phyloP scores from a whole-genome alignment of 352 stramenopile genomes.

The Pythium dissimile region DNA sequence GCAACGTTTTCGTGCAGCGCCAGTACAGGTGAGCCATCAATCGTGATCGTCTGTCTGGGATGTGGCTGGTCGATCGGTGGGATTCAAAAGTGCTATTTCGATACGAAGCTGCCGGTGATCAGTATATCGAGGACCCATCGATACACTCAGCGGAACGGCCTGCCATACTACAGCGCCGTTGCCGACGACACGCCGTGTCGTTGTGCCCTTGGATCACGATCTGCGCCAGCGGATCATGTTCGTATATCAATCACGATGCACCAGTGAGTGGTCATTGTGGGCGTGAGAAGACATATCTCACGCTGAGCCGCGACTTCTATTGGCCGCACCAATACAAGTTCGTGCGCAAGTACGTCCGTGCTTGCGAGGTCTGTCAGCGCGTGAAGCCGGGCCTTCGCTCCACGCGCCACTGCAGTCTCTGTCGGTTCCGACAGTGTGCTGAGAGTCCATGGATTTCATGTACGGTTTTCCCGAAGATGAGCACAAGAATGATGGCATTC shows the following conservation, averaged over 20 bases:
- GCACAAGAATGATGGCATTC: slow-evolving; percentile 12
- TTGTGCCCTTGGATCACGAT: too few relatives aligned
- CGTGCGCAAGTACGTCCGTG: slow-evolving; percentile 17
- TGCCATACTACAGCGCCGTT: too few relatives aligned
- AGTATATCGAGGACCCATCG: too few relatives aligned
- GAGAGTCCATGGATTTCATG: slow-evolving; percentile 21
- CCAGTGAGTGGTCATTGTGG: slow-evolving; percentile 15
- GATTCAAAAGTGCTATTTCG: background rate
- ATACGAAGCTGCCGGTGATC: slow-evolving; percentile 6
- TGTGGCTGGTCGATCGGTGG: slow-evolving; percentile 8
- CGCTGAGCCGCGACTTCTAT: slow-evolving; percentile 16
- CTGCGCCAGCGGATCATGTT: too few relatives aligned
- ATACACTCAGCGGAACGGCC: too few relatives aligned
- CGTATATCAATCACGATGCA: slow-evolving; percentile 17
- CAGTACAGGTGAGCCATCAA: slow-evolving; percentile 11
- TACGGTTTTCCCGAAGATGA: slow-evolving; percentile 4
- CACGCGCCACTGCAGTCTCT: slow-evolving; percentile 13
- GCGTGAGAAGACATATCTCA: slow-evolving; percentile 20
- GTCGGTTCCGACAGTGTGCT: slow-evolving; percentile 7
- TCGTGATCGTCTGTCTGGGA: slow-evolving; percentile 10
- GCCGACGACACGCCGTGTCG: too few relatives aligned
- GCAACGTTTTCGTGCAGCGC: slow-evolving; percentile 17
- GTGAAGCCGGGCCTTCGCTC: slow-evolving; percentile 16
- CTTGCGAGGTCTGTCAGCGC: slow-evolving; percentile 24
- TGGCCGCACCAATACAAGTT: slow-evolving; percentile 23